Percentiles rank a stretch among this genome's conserved stretches.
Evolutionary conservation across 106 monocot genomes (phyloP).

Genomic region (Dendrobium chrysotoxum): DNA sequence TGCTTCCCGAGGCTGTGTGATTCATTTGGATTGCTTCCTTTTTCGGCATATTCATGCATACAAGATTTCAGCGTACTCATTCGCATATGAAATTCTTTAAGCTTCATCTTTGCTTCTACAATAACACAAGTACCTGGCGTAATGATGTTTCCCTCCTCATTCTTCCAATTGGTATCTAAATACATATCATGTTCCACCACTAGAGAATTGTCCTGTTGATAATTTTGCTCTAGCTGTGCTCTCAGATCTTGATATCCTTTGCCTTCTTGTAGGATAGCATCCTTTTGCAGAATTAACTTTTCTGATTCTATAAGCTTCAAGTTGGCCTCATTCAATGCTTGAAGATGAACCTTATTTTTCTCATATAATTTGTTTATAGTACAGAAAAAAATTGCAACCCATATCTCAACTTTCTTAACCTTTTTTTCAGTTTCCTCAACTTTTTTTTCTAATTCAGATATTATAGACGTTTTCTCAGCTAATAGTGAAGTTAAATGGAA

Average conservation of each 20-base stretch:
- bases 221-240: slow-evolving; percentile 27
- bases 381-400: slow-evolving; percentile 39
- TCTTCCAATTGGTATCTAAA: slow-evolving; percentile 23
- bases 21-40: background rate
- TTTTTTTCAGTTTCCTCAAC: slow-evolving; percentile 27
- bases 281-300: slow-evolving; percentile 26
- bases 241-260: slow-evolving; percentile 24
- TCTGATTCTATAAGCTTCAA: slow-evolving; percentile 26
- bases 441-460: slow-evolving; percentile 35
- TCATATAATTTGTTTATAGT: slow-evolving; percentile 33
- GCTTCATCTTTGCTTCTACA: slow-evolving; percentile 23
- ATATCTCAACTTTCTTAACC: slow-evolving; percentile 26
- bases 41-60: slow-evolving; percentile 18
- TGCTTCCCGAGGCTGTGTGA: slow-evolving; percentile 7
- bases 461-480: slow-evolving; percentile 28
- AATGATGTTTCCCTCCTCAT: slow-evolving; percentile 17
- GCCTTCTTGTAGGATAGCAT: slow-evolving; percentile 30
- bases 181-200: slow-evolving; percentile 16
- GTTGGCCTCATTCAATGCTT: slow-evolving; percentile 24
- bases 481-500: slow-evolving; percentile 33
- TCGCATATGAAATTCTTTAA: slow-evolving; percentile 33
- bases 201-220: slow-evolving; percentile 11
- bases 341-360: slow-evolving; percentile 22
- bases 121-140: slow-evolving; percentile 20
- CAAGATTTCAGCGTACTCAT: slow-evolving; percentile 16